These are phyloP conservation scores for Wickerhamomyces strasburgensis DNA, from an alignment of 805 yeast species.

Conservation along the genomic window DNA sequence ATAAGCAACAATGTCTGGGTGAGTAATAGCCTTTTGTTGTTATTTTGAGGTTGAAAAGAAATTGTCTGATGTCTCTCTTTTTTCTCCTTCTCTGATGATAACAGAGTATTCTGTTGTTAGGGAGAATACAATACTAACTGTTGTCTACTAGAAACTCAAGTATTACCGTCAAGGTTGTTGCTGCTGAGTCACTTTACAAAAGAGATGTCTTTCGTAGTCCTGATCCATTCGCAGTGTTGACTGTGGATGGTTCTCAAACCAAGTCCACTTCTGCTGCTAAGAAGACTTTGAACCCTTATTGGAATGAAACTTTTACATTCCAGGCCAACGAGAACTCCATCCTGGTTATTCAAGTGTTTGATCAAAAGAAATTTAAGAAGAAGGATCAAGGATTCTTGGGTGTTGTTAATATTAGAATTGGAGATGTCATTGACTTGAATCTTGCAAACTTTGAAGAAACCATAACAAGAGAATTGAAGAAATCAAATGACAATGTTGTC, in stretches of 20 bases:
- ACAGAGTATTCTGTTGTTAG: no score
- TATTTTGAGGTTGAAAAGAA: background rate
- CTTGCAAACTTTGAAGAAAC: slow-evolving; percentile 61
- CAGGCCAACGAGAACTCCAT: slow-evolving; percentile 74
- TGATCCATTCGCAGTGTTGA: slow-evolving; percentile 95
- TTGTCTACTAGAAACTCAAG: slow-evolving; percentile 13
- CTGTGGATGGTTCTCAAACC: slow-evolving; percentile 97
- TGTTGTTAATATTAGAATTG: slow-evolving; percentile 85
- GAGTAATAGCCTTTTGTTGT: background rate
- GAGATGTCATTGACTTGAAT: slow-evolving; percentile 75
- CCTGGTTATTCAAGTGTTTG: slow-evolving; percentile 89
- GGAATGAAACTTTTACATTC: slow-evolving; percentile 91
- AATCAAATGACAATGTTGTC: slow-evolving; percentile 84
- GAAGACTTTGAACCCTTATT: slow-evolving; percentile 92
- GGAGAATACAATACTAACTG: slow-evolving; percentile 18
- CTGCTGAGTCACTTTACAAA: slow-evolving; percentile 93
- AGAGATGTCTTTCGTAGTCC: slow-evolving; percentile 95
- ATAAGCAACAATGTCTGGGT: no score
- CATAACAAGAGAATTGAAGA: slow-evolving; percentile 85
- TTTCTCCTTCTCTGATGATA: background rate
- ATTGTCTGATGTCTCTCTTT: background rate
- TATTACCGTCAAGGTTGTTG: slow-evolving; percentile 65
- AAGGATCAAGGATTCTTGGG: slow-evolving; percentile 98
- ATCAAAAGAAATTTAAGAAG: slow-evolving; percentile 94
- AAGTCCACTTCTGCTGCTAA: slow-evolving; percentile 91